Conservation (phyloP, 176 grass and related monocot genomes). For the Secale cereale region DNA sequence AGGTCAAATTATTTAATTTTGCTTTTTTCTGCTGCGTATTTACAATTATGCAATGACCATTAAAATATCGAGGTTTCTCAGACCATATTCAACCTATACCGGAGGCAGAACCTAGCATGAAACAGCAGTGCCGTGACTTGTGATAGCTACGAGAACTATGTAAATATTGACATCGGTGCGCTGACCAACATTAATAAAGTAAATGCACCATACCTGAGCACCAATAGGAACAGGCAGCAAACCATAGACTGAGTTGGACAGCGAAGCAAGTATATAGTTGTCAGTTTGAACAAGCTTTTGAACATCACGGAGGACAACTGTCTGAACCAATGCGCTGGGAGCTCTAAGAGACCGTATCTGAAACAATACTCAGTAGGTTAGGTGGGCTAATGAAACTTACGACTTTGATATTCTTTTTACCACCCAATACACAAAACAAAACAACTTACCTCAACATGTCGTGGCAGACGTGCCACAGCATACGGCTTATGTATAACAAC, state of each 20-base stretch:
- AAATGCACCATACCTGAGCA: slow-evolving; percentile 69
- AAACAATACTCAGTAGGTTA: slow-evolving; percentile 31
- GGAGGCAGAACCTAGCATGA: background rate
- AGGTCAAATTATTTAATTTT: background rate
- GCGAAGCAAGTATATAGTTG: slow-evolving; percentile 70
- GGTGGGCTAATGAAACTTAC: background rate
- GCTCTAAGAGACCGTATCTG: slow-evolving; percentile 92
- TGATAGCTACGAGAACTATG: background rate
- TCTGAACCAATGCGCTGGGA: slow-evolving; percentile 89
- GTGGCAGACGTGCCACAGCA: slow-evolving; percentile 69
- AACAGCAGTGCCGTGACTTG: background rate
- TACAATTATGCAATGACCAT: background rate
- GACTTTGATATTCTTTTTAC: background rate
- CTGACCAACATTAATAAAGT: slow-evolving; percentile 25
- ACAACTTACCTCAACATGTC: slow-evolving; percentile 71
- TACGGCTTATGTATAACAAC: slow-evolving; percentile 82
- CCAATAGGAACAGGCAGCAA: slow-evolving; percentile 92
- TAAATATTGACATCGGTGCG: background rate
- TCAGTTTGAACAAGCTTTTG: slow-evolving; percentile 84
- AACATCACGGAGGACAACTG: slow-evolving; percentile 82
- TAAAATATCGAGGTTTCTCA: background rate
- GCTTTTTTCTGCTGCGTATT: background rate
- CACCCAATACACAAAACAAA: slow-evolving; percentile 12
- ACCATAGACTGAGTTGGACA: slow-evolving; percentile 76
- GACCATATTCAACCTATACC: background rate